These are phyloP conservation scores for Phenoliferia sp. DNA, from an alignment of 1,284 basidiomycete genomes.

Conservation along the genomic window DNA sequence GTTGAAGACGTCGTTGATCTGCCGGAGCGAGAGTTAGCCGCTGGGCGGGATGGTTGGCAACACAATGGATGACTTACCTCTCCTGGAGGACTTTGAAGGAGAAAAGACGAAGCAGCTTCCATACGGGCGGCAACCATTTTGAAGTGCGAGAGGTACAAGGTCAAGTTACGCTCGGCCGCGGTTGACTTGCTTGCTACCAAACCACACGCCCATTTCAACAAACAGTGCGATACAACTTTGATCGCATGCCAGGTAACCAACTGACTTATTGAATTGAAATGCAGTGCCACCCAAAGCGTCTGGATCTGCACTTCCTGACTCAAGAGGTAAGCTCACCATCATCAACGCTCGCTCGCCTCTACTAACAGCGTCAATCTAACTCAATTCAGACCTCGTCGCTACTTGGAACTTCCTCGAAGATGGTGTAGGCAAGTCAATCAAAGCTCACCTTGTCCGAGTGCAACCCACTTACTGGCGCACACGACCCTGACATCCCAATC, in stretches of 20 bases:
- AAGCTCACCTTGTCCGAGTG: neutral
- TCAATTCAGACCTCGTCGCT: constrained; percentile 58
- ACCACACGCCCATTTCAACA: too few species aligned
- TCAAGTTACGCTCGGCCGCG: too few species aligned
- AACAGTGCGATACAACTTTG: too few species aligned
- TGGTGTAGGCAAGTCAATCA: constrained; percentile 64
- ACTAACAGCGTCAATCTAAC: neutral
- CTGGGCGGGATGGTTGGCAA: neutral
- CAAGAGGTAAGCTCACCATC: constrained; percentile 13
- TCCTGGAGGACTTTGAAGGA: neutral
- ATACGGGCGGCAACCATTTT: neutral
- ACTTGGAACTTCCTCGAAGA: constrained; percentile 85
- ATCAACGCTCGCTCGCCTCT: neutral
- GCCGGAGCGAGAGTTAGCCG: neutral
- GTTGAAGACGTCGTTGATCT: constrained; percentile 42
- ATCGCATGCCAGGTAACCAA: neutral
- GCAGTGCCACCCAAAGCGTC: constrained; percentile 12
- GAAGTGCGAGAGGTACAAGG: neutral
- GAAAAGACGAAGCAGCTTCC: neutral
- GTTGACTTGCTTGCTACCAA: too few species aligned
- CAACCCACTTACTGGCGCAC: neutral
- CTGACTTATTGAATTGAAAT: neutral
- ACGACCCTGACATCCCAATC: neutral
- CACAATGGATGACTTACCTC: neutral
- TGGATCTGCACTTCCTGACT: constrained; percentile 13